Evolutionary conservation across 129 eudicot genomes (phyloP), one percentile per base, ranked within the genome.

Genomic region (Kitagawia praeruptora): DNA sequence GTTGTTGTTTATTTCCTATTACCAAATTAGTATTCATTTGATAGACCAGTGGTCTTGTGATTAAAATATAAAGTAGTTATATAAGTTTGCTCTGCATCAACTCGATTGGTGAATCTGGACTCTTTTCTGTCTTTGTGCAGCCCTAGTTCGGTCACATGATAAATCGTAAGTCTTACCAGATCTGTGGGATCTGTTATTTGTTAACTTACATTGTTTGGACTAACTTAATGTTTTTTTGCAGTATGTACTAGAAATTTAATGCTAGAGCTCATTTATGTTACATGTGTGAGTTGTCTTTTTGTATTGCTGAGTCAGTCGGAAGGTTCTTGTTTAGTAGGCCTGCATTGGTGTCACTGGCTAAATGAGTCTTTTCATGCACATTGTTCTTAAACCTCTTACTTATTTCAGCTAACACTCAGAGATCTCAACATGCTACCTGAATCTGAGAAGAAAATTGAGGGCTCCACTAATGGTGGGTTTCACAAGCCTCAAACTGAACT

Each of bases 361-460:
- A 7, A 74, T 45, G 49, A 2, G 39, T 74, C 1, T 13, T 45
- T 25, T 4, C 47, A 10, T 10, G 58, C 40, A 41, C 11, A 12
- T 25, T 46, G 6, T 74, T 45, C 12, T 25, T n/a, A 74, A 27
- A 47, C 23, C 19, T 1, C 31, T 5, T 73, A 45, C 75, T 85
- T 77, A 88, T 88, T 92, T 83, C 93, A 21, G 93, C 78, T 79
- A 81, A 83, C 45, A 86, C 97, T 87, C 48, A 75, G 85, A 88
- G 89, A 86, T 88, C 88, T 84, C 63, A 85, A 80, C 81, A 51
- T 80, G 79, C 78, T 87, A 39, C 88, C 93, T 74, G 93, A 87
- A 46, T 83, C 90, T 34, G 91, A 86, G 82, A 88, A 82, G 78
- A 75, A 78, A 25, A 87, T 74, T 70, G 91, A 84, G 51, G 76